Conservation (phyloP, 768 basidiomycete genomes). For the Lactarius sanguifluus region DNA sequence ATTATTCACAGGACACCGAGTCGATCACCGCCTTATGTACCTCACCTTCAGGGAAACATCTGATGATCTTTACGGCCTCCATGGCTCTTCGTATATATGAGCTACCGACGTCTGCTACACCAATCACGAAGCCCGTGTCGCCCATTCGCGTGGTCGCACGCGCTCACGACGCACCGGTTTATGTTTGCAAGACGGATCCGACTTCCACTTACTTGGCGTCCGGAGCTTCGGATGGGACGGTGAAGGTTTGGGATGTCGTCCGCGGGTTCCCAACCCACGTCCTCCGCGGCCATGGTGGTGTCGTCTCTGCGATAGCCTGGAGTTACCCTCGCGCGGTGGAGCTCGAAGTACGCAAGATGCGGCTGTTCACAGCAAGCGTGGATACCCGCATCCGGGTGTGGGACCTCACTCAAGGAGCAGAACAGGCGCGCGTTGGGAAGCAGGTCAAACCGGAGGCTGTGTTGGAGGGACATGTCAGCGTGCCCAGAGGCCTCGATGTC, state of each 20-base stretch:
- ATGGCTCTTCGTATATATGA: slow-evolving; percentile 83
- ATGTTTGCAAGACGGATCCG: slow-evolving; percentile 81
- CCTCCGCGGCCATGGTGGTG: slow-evolving; percentile 97
- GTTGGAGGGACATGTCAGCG: slow-evolving; percentile 94
- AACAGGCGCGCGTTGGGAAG: slow-evolving; percentile 54
- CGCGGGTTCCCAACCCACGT: slow-evolving; percentile 91
- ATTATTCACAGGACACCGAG: slow-evolving; percentile 72
- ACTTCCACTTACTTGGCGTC: slow-evolving; percentile 91
- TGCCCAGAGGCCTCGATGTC: slow-evolving; percentile 87
- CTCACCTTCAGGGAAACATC: slow-evolving; percentile 69
- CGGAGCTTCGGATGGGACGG: slow-evolving; percentile 93
- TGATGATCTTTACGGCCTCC: slow-evolving; percentile 79
- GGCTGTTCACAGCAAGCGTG: slow-evolving; percentile 86
- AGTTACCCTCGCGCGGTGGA: slow-evolving; percentile 61
- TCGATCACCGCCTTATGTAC: slow-evolving; percentile 81
- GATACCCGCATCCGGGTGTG: slow-evolving; percentile 93
- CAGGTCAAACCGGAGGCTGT: slow-evolving; percentile 68
- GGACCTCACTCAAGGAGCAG: slow-evolving; percentile 60
- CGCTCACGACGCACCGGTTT: slow-evolving; percentile 93
- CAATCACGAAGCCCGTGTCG: slow-evolving; percentile 51
- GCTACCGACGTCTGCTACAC: slow-evolving; percentile 52
- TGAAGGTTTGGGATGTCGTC: slow-evolving; percentile 93
- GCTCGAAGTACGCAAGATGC: slow-evolving; percentile 54
- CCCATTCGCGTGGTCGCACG: slow-evolving; percentile 75
- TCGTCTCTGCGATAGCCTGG: slow-evolving; percentile 88